These are phyloP conservation scores for Xanthoconium separans DNA, from an alignment of 1,284 basidiomycete genomes.

Conservation along the genomic window DNA sequence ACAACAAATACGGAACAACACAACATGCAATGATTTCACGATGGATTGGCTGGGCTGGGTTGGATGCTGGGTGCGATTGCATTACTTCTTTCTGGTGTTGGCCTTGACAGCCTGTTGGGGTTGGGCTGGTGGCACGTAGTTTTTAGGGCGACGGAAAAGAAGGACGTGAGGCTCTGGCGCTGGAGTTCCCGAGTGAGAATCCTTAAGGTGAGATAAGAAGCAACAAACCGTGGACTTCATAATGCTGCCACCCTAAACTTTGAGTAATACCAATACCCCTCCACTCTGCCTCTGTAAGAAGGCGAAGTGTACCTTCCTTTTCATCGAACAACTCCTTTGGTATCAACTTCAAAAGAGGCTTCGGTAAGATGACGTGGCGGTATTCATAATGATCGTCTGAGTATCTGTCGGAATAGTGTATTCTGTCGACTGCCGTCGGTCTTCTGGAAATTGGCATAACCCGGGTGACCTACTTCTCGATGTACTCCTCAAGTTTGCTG, in stretches of 20 bases:
- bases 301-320: conserved; percentile 80
- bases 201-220: background rate
- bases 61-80: background rate
- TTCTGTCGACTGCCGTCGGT: conserved; percentile 44
- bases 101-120: conserved; percentile 30
- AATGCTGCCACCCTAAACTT: conserved; percentile 96
- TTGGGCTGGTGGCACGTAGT: conserved; percentile 53
- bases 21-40: conserved; percentile 27
- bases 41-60: background rate
- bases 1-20: conserved; percentile 18
- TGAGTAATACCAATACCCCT: conserved; percentile 94
- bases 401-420: conserved; percentile 83
- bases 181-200: conserved; percentile 32
- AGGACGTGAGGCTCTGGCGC: conserved; percentile 87
- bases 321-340: conserved; percentile 80
- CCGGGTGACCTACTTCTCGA: conserved; percentile 53
- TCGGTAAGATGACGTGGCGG: conserved; percentile 90
- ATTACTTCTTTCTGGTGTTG: conserved; percentile 41
- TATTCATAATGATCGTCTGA: conserved; percentile 84
- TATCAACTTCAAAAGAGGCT: conserved; percentile 83
- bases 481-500: conserved; percentile 62
- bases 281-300: conserved; percentile 89
- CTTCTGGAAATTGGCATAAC: conserved; percentile 5
- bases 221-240: conserved; percentile 88
- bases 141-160: conserved; percentile 73